Conservation (phyloP, 139 green algal genomes). For the Volvox reticuliferus region DNA sequence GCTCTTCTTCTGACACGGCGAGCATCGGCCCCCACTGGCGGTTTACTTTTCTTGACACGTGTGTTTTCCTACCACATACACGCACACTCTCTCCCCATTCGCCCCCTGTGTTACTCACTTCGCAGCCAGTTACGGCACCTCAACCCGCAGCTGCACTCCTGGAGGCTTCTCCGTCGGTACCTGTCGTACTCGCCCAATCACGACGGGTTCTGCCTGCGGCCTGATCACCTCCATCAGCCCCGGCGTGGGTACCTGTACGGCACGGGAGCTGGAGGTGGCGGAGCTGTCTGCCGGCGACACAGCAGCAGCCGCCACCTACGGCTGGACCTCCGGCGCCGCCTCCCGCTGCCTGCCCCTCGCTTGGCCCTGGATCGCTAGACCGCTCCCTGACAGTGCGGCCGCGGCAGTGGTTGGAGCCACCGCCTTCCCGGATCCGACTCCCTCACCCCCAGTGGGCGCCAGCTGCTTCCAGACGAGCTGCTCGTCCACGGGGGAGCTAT, state of each 20-base stretch:
- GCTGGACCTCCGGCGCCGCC: background rate
- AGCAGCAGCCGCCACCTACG: background rate
- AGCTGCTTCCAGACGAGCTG: background rate
- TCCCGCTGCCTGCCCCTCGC: slow-evolving; percentile 4
- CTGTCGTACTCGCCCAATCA: background rate
- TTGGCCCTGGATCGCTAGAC: background rate
- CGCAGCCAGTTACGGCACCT: background rate
- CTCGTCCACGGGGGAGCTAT: background rate
- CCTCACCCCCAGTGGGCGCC: background rate
- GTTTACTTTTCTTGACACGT: too few species aligned
- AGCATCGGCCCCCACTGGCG: too few species aligned
- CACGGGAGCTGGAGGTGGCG: background rate
- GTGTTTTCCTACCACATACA: too few species aligned
- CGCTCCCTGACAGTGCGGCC: background rate
- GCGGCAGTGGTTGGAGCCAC: background rate
- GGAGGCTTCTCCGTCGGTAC: slow-evolving; percentile 1
- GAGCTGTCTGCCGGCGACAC: background rate
- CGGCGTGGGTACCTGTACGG: background rate
- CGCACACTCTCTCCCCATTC: too few species aligned
- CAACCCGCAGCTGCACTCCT: background rate
- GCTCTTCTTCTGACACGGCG: too few species aligned
- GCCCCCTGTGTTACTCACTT: too few species aligned
- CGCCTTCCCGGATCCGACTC: background rate
- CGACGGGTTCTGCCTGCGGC: background rate
- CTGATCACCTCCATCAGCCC: slow-evolving; percentile 6